Evolutionary conservation across 1,284 basidiomycete species (phyloP).

Genomic region (Apiotrichum domesticum): DNA sequence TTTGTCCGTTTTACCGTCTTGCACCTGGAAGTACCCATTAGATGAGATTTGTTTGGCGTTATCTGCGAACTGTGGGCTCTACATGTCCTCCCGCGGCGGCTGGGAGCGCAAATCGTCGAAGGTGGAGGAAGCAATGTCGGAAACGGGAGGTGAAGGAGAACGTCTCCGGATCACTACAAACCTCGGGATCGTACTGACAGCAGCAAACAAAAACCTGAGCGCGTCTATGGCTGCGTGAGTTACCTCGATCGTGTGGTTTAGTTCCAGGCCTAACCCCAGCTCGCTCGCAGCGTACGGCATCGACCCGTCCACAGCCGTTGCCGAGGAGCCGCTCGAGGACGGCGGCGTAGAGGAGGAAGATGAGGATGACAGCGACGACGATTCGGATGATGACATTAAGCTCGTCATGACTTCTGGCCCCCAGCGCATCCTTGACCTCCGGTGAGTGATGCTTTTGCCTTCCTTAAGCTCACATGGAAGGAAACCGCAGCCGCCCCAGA

Average conservation of each 20-base stretch:
- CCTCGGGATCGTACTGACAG: no score
- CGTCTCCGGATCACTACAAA: no score
- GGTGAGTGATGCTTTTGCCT: slow-evolving; percentile 24
- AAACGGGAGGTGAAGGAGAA: no score
- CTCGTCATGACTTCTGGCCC: slow-evolving; percentile 40
- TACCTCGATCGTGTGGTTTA: no score
- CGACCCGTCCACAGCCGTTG: slow-evolving; percentile 27
- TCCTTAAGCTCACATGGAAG: slow-evolving; percentile 15
- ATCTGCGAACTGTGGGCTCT: no score
- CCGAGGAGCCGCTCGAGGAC: slow-evolving; percentile 22
- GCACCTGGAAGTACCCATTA: no score
- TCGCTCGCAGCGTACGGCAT: slow-evolving; percentile 44
- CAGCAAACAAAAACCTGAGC: slow-evolving; percentile 7
- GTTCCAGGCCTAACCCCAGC: slow-evolving; percentile 11
- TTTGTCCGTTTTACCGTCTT: no score
- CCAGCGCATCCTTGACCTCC: slow-evolving; percentile 24
- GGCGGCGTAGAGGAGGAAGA: slow-evolving; percentile 39
- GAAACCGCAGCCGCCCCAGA: slow-evolving; percentile 32
- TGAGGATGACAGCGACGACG: slow-evolving; percentile 38
- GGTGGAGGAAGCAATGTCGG: no score
- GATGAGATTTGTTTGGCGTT: no score
- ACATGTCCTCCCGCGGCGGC: no score
- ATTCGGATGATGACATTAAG: slow-evolving; percentile 45
- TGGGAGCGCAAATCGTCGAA: no score
- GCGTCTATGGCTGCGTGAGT: slow-evolving; percentile 33